Conservation (phyloP, 805 yeast species). For the Yueomyces sinensis region DNA sequence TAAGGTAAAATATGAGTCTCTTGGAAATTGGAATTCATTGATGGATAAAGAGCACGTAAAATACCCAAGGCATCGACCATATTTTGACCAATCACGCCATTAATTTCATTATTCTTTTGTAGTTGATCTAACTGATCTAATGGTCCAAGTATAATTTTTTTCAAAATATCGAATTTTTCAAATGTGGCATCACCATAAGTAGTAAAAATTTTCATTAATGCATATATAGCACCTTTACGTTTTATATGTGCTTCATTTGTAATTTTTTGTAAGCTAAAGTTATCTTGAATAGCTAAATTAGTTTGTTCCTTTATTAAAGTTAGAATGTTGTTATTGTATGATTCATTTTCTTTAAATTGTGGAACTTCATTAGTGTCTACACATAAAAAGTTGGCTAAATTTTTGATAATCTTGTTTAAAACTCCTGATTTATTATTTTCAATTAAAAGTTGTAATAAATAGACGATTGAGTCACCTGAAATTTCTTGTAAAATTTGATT, state of each 20-base stretch:
- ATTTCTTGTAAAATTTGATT: conserved; percentile 51
- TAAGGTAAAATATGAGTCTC: conserved; percentile 29
- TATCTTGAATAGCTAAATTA: conserved; percentile 45
- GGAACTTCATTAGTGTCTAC: conserved; percentile 96
- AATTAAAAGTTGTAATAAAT: conserved; percentile 47
- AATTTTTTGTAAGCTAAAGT: conserved; percentile 45
- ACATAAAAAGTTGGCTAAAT: conserved; percentile 83
- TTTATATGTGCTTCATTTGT: conserved; percentile 66
- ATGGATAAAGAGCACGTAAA: conserved; percentile 58
- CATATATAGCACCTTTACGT: conserved; percentile 68
- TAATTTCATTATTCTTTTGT: conserved; percentile 16
- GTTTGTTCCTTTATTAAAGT: conserved; percentile 74
- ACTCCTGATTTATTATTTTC: conserved; percentile 51
- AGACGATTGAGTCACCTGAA: conserved; percentile 56
- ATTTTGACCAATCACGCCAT: conserved; percentile 53
- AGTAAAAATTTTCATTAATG: conserved; percentile 47
- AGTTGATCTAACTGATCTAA: conserved; percentile 28
- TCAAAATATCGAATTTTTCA: conserved; percentile 50
- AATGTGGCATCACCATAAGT: conserved; percentile 45
- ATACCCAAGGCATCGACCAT: conserved; percentile 81
- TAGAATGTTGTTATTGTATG: conserved; percentile 29
- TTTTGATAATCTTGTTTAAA: conserved; percentile 78
- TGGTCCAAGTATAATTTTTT: conserved; percentile 53
- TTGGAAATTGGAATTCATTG: conserved; percentile 36
- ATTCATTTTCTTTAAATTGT: conserved; percentile 56